Evolutionary conservation across 1,139 yeast genomes (phyloP), one percentile per base, ranked within the genome.

Genomic region (Scheffersomyces lignicola): DNA sequence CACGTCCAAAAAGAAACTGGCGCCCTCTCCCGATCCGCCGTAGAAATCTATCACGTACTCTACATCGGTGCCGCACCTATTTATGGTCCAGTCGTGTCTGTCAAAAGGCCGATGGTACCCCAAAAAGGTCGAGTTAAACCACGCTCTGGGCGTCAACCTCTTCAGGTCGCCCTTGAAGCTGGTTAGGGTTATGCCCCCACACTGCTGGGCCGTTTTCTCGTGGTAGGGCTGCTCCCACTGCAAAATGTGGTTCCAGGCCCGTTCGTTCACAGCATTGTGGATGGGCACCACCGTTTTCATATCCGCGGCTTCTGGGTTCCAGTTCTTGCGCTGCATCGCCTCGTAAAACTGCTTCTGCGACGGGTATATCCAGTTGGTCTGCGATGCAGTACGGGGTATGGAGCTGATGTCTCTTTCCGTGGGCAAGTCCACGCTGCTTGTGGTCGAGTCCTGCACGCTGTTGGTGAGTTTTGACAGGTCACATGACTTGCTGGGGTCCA

Each of bases 1-100:
- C 3, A 88, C 97, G 53, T 92, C 98, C 35, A 92, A 63, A 51
- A 74, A 85, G 43, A 90, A 85, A 42, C 83, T 75, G 78, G 88
- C 62, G 60, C 66, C 56, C 18, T 70, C 69, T 2, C 78, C 76
- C 37, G 73, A 74, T 7, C 87, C 86, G 10, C 83, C 62, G 59
- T 92, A 92, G 56, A 88, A 92, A 58, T 92, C 98, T 53, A 92
- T 90, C 30, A 92, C 97, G 51, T 92, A 92, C 36, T 89, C 96
- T 12, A 92, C 75, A 36, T 76, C 74, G 11, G 67, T 74, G 2
- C 97, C 97, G 58, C 97, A 87, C 36, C 97, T 69, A 51, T 85
- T 82, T n/a, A 92, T 74, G 9, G 76, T 68, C 98, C 98, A 92
- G 61, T 92, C 98, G 56, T 92, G 98, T 50, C 98, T 76, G 61